A percentile compares a stretch with the other conserved stretches of the same genome.
Conservation (phyloP, 2,329 filamentous ascomycete species). For the Nigrospora sphaerica region DNA sequence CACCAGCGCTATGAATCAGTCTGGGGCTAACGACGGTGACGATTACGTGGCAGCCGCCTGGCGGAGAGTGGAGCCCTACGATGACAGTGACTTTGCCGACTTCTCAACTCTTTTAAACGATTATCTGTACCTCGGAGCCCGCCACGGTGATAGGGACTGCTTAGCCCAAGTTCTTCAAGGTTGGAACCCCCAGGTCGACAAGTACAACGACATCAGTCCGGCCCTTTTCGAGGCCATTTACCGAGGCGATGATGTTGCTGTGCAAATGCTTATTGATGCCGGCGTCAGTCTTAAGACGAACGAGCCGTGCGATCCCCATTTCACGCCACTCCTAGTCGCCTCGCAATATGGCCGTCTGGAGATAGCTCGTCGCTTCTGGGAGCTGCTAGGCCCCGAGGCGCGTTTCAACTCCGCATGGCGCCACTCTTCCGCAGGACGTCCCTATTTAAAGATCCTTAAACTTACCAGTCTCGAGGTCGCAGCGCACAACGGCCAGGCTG, state of each 20-base stretch:
- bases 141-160: background rate
- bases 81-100: too few species aligned
- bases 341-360: background rate
- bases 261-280: background rate
- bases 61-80: too few species aligned
- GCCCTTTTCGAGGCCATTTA: background rate
- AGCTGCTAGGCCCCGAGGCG: background rate
- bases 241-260: background rate
- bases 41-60: too few species aligned
- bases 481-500: background rate
- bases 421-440: background rate
- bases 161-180: background rate
- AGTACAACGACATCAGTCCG: background rate
- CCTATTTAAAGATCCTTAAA: too few species aligned
- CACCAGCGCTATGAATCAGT: too few species aligned
- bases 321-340: background rate
- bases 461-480: background rate
- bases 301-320: background rate
- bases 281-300: background rate
- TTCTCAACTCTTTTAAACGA: too few species aligned
- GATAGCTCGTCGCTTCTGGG: background rate
- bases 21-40: too few species aligned
- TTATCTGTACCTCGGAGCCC: background rate
- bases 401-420: background rate
- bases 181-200: background rate